These are phyloP conservation scores for Papiliotrema nemorosa DNA, from an alignment of 1,284 basidiomycete species.

Conservation along the genomic window DNA sequence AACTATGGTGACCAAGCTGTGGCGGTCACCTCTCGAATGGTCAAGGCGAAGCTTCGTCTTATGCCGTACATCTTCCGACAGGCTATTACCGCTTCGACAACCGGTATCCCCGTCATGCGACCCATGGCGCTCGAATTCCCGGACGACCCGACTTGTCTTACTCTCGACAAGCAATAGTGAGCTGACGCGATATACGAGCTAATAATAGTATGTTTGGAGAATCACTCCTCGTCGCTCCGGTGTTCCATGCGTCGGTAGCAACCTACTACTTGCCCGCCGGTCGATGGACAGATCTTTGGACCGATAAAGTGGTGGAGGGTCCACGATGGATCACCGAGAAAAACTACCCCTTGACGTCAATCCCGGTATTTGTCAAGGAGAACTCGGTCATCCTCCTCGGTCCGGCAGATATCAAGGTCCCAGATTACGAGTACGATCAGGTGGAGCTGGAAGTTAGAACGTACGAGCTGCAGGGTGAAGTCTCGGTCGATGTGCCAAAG, in stretches of 20 bases:
- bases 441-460: conserved; percentile 55
- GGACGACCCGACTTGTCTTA: conserved; percentile 61
- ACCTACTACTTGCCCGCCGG: conserved; percentile 69
- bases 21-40: conserved; percentile 61
- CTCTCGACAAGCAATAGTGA: conserved; percentile 60
- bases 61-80: conserved; percentile 70
- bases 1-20: conserved; percentile 68
- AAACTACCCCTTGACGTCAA: conserved; percentile 38
- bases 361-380: conserved; percentile 65
- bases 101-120: conserved; percentile 59
- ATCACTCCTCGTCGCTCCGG: conserved; percentile 67
- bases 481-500: conserved; percentile 51
- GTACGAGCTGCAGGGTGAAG: conserved; percentile 55
- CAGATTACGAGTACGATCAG: conserved; percentile 63
- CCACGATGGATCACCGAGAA: conserved; percentile 33
- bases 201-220: conserved; percentile 59
- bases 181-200: neutral
- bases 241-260: conserved; percentile 59
- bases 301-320: conserved; percentile 23
- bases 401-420: conserved; percentile 55
- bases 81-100: conserved; percentile 47
- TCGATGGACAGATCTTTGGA: conserved; percentile 59
- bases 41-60: conserved; percentile 64
- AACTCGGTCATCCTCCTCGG: conserved; percentile 60
- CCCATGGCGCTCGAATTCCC: conserved; percentile 72